Conservation (phyloP, 2,329 filamentous ascomycete species). For the Xylaria sp. region DNA sequence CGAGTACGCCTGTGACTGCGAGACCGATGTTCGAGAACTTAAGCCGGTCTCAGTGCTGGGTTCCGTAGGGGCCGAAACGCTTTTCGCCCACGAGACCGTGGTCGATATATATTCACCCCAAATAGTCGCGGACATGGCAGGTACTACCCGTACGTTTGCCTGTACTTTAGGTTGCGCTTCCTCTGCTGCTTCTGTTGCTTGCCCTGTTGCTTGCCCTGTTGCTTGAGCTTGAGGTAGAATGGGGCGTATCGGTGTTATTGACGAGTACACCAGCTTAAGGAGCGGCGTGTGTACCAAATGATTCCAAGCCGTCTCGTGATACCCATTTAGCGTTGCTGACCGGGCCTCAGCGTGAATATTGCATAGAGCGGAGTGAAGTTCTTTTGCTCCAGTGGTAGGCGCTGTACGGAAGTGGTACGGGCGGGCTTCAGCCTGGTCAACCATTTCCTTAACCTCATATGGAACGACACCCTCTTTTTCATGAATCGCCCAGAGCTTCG, state of each 20-base stretch:
- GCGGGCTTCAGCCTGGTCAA: neutral
- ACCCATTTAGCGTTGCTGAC: neutral
- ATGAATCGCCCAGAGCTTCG: neutral
- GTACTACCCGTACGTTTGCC: neutral
- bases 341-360: neutral
- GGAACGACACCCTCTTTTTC: neutral
- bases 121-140: constrained; percentile 2
- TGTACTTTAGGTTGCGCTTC: neutral
- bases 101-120: constrained; percentile 1
- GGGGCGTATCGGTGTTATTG: neutral
- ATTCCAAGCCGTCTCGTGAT: constrained; percentile 9
- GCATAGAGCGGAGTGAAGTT: neutral
- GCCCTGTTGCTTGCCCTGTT: too few species aligned
- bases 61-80: neutral
- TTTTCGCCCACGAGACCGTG: too few species aligned
- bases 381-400: neutral
- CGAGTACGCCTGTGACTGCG: too few species aligned
- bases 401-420: neutral
- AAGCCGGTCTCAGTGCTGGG: neutral
- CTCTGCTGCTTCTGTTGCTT: too few species aligned
- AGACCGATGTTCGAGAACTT: too few species aligned
- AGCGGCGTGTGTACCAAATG: constrained; percentile 4
- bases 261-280: constrained; percentile 2
- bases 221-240: neutral
- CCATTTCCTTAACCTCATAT: neutral